Evolutionary conservation across 306 rosid species (phyloP), one percentile per base, ranked within the genome.

Genomic region (Abrus precatorius): DNA sequence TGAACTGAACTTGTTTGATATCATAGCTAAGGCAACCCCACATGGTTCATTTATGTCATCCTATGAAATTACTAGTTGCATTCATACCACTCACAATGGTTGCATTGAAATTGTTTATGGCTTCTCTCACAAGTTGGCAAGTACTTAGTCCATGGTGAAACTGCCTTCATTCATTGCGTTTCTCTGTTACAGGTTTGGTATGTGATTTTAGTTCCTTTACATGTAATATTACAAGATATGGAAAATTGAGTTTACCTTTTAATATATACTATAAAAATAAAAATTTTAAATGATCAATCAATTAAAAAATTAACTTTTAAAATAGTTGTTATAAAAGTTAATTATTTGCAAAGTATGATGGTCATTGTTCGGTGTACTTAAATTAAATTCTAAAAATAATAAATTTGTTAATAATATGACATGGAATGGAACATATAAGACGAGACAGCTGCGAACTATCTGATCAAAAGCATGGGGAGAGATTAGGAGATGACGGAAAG

Each of bases 1-100:
- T 66, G 57, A 75, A 0, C 81, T 82, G 53, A 56, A 82, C 56
- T 41, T 82, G 72, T 75, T 82, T 60, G 85, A 82, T 9, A 82
- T 75, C 71, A 56, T 82, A 44, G 55, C 85, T 0, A 59, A 54
- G 32, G 75, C 44, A 40, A 55, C 67, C 2, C 43, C 85, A 14
- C 10, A 28, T 10, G 72, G 48, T 14, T 7, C 83, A 0, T 75
- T 34, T 11, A 10, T 76, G 61, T 76, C 85, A 52, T 13, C 82
- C 3, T 20, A 34, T 59, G 73, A 82, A 53, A 82, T 82, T 59
- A 67, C 85, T 48, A 47, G 3, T 53, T 34, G 32, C 5, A 48
- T 63, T 14, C 81, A 54, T 48, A 56, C 66, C 55, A 7, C 10
- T 2, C 36, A 11, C 0, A 2, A 68, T 20, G 76, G 70, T 9